Conservation (phyloP, 176 grass and related monocot species). For the Bromus sterilis region DNA sequence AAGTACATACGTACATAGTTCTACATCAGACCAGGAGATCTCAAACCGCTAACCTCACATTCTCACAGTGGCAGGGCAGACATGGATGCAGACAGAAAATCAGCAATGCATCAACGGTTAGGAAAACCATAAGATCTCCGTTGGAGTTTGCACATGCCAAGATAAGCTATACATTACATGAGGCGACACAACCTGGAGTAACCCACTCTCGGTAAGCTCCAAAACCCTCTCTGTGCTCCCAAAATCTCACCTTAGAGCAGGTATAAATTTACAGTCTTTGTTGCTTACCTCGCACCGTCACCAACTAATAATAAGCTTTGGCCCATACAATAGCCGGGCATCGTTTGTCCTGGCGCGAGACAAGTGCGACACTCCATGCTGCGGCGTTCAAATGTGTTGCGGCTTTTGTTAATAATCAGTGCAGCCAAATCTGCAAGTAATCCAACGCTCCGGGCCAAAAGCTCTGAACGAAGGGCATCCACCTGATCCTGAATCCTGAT, state of each 20-base stretch:
- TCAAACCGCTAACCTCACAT: background rate
- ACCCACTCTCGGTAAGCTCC: background rate
- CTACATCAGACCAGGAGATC: background rate
- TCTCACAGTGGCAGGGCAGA: background rate
- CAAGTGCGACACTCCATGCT: slow-evolving; percentile 17
- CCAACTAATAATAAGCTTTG: background rate
- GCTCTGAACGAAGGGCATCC: background rate
- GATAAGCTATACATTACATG: background rate
- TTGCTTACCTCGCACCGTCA: slow-evolving; percentile 5
- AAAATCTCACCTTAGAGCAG: background rate
- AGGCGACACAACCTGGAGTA: background rate
- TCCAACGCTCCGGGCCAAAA: background rate
- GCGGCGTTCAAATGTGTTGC: slow-evolving; percentile 5
- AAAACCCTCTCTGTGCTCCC: background rate
- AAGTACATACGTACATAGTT: no score
- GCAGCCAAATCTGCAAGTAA: background rate
- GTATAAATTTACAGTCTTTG: background rate
- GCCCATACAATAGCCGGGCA: background rate
- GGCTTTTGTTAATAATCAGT: background rate
- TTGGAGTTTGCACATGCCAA: background rate
- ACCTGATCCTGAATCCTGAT: slow-evolving; percentile 10
- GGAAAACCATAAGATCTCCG: background rate
- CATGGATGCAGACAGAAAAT: background rate
- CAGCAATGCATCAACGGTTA: background rate
- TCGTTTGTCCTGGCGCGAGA: slow-evolving; percentile 4